Percentiles rank a stretch among this genome's conserved stretches.
Evolutionary conservation across 176 grass and related monocot genomes (phyloP).

Genomic region (Metroxylon sagu): DNA sequence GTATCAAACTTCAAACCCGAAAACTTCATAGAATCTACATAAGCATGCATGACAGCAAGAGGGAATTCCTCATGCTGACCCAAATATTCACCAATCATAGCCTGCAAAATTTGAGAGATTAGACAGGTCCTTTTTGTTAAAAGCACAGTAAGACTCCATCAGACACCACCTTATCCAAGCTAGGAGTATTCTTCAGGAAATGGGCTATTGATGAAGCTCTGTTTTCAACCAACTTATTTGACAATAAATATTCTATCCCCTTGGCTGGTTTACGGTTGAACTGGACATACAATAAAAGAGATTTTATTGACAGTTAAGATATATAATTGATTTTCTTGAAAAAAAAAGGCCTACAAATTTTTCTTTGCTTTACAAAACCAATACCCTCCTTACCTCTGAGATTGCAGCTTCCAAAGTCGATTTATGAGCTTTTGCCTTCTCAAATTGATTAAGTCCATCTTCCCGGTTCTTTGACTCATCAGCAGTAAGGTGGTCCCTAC

Average conservation of each 20-base stretch:
- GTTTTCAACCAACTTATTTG: conserved; percentile 88
- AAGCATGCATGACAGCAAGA: conserved; percentile 98
- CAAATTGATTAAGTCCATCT: conserved; percentile 87
- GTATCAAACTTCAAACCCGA: conserved; percentile 85
- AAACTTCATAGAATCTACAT: conserved; percentile 98
- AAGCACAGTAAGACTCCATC: conserved; percentile 2
- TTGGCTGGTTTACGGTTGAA: conserved; percentile 92
- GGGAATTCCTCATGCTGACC: conserved; percentile 96
- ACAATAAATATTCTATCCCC: conserved; percentile 82
- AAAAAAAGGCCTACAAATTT: background rate
- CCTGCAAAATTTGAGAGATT: conserved; percentile 36
- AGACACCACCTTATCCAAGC: conserved; percentile 77
- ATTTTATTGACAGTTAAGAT: background rate
- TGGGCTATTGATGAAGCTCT: conserved; percentile 62
- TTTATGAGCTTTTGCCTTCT: conserved; percentile 99
- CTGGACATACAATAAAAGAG: conserved; percentile 30
- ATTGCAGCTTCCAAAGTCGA: conserved; percentile 90
- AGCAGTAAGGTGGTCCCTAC: conserved; percentile 31
- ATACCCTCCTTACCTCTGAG: conserved; percentile 52
- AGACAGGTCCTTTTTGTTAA: conserved; percentile 12
- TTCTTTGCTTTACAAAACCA: conserved; percentile 5
- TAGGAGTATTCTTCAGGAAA: conserved; percentile 86
- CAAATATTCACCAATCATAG: conserved; percentile 99
- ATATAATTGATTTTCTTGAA: conserved; percentile 6
- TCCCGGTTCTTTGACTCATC: conserved; percentile 66